Percentiles rank a stretch among this genome's conserved stretches.
These are phyloP conservation scores for Psilocybe mexicana DNA, from an alignment of 1,284 basidiomycete species.

Conservation along the genomic window DNA sequence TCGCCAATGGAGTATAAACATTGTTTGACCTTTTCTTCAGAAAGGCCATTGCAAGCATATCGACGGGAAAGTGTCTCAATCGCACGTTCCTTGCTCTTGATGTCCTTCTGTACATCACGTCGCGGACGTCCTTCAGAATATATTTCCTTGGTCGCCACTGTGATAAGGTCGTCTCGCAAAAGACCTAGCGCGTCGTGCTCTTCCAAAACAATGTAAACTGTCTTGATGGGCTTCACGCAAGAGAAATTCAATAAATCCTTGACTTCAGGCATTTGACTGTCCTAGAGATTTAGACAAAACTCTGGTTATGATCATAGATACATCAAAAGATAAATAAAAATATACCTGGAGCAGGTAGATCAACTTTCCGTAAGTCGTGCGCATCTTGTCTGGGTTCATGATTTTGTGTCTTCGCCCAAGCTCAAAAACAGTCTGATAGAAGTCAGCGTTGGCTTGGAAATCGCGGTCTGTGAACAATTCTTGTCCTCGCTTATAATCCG, in stretches of 20 bases:
- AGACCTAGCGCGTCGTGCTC: conserved; percentile 61
- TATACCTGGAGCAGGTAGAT: conserved; percentile 76
- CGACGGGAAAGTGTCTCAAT: conserved; percentile 68
- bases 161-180: conserved; percentile 71
- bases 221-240: conserved; percentile 72
- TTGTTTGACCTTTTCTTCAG: conserved; percentile 66
- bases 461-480: conserved; percentile 77
- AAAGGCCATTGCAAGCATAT: conserved; percentile 57
- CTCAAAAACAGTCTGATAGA: conserved; percentile 77
- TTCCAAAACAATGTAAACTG: conserved; percentile 67
- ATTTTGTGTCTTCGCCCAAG: conserved; percentile 83
- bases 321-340: no score
- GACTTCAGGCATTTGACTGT: conserved; percentile 77
- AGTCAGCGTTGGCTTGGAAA: conserved; percentile 72
- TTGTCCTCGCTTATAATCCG: conserved; percentile 84
- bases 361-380: conserved; percentile 82
- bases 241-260: conserved; percentile 74
- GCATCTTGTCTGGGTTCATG: conserved; percentile 86
- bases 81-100: conserved; percentile 78
- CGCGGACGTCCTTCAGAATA: conserved; percentile 68
- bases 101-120: conserved; percentile 76
- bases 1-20: conserved; percentile 84
- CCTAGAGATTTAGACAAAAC: conserved; percentile 39
- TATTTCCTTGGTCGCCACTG: conserved; percentile 76
- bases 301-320: no score